Evolutionary conservation across 2,329 filamentous ascomycete species (phyloP).

Genomic region (Tolypocladium pustulatum): DNA sequence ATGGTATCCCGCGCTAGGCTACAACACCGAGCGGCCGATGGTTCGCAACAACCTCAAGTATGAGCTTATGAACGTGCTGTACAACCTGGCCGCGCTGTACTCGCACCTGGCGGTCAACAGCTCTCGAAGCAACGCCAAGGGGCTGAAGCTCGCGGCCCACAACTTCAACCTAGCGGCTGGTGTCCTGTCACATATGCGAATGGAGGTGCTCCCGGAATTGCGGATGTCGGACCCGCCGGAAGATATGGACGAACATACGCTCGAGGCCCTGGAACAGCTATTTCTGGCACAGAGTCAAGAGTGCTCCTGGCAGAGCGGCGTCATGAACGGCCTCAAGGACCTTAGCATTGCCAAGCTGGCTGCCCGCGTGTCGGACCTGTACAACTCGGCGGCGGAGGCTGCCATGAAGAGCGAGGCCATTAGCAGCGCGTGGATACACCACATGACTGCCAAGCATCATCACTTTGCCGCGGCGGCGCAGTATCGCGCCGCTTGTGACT

Average conservation of each 20-base stretch:
- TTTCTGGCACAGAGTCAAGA: slow-evolving; percentile 91
- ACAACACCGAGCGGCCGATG: slow-evolving; percentile 67
- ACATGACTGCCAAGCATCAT: slow-evolving; percentile 93
- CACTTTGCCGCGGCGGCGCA: slow-evolving; percentile 95
- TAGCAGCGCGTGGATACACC: slow-evolving; percentile 93
- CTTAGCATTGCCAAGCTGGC: slow-evolving; percentile 85
- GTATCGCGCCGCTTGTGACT: slow-evolving; percentile 82
- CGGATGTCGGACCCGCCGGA: slow-evolving; percentile 75
- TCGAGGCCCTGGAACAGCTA: slow-evolving; percentile 74
- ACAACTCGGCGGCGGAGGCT: slow-evolving; percentile 72
- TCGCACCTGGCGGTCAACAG: slow-evolving; percentile 79
- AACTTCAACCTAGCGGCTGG: slow-evolving; percentile 86
- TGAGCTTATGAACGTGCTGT: slow-evolving; percentile 86
- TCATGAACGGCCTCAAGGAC: slow-evolving; percentile 89
- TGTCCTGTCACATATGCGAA: slow-evolving; percentile 68
- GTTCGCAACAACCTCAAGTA: slow-evolving; percentile 59
- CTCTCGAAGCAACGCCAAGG: slow-evolving; percentile 68
- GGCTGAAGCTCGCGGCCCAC: slow-evolving; percentile 77
- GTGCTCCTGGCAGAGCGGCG: slow-evolving; percentile 96
- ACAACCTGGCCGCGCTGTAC: slow-evolving; percentile 88
- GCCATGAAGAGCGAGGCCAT: slow-evolving; percentile 83
- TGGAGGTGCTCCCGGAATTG: slow-evolving; percentile 68
- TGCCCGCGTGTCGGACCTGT: slow-evolving; percentile 81
- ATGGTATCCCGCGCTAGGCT: slow-evolving; percentile 91
- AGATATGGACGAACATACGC: slow-evolving; percentile 85